Evolutionary conservation across 768 basidiomycete genomes (phyloP).

Genomic region (Holtermanniella nyarrowii): DNA sequence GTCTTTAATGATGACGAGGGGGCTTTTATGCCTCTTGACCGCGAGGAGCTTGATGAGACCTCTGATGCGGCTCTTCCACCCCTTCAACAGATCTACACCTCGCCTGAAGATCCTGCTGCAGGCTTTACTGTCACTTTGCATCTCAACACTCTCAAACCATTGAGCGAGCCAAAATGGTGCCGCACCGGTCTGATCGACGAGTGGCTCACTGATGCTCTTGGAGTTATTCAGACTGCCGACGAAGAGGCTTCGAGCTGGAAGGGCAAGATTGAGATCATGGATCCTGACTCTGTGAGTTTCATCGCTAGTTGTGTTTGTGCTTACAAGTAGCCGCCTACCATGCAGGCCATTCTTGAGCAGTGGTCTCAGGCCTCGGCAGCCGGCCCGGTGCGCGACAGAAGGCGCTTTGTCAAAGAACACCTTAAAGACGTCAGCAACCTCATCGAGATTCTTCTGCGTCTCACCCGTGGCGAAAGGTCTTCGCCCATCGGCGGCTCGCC

Average conservation of each 20-base stretch:
- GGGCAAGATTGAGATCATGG: conserved; percentile 79
- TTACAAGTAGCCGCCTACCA: conserved; percentile 70
- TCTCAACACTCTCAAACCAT: conserved; percentile 74
- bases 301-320: too few relatives aligned
- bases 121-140: conserved; percentile 40
- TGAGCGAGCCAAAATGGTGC: conserved; percentile 95
- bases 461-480: conserved; percentile 74
- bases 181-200: conserved; percentile 89
- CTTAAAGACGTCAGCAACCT: conserved; percentile 78
- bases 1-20: conserved; percentile 34
- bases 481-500: conserved; percentile 46
- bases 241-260: conserved; percentile 53
- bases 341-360: conserved; percentile 76
- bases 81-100: conserved; percentile 43
- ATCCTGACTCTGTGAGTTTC: conserved; percentile 81
- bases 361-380: conserved; percentile 81
- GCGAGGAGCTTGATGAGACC: conserved; percentile 14
- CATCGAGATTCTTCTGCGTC: conserved; percentile 80
- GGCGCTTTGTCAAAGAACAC: conserved; percentile 79
- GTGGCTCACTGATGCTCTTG: conserved; percentile 49
- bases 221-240: conserved; percentile 6
- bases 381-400: conserved; percentile 63
- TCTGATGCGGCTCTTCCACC: conserved; percentile 62
- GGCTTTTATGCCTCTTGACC: conserved; percentile 29
- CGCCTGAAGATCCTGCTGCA: conserved; percentile 3